Percentiles rank a stretch among this genome's conserved stretches.
phyloP scores from a whole-genome alignment of 31 red algal genomes.

The Porphyra umbilicalis region DNA sequence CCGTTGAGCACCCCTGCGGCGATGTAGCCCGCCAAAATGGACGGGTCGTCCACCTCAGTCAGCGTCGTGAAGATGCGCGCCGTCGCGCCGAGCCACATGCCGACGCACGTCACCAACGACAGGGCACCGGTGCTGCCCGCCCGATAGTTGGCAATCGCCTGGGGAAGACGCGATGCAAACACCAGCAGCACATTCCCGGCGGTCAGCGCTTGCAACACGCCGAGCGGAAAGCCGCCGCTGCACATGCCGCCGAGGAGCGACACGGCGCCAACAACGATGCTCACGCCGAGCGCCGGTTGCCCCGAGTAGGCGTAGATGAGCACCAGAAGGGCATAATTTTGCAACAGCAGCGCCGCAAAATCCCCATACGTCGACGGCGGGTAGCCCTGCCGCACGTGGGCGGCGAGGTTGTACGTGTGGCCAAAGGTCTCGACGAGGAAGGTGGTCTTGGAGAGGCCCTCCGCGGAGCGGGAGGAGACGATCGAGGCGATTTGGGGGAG shows the following conservation, averaged over 20 bases:
- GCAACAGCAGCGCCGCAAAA: slow-evolving; percentile 58
- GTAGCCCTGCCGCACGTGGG: slow-evolving; percentile 65
- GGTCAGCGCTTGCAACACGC: slow-evolving; percentile 56
- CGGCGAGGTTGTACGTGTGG: slow-evolving; percentile 87
- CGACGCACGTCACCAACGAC: slow-evolving; percentile 63
- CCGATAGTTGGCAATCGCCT: slow-evolving; percentile 53
- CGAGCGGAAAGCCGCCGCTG: slow-evolving; percentile 43
- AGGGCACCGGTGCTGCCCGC: slow-evolving; percentile 60
- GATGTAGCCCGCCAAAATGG: slow-evolving; percentile 70
- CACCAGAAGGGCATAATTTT: slow-evolving; percentile 70
- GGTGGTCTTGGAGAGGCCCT: slow-evolving; percentile 49
- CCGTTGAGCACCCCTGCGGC: slow-evolving; percentile 50
- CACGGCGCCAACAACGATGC: slow-evolving; percentile 21
- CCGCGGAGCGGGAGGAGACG: slow-evolving; percentile 39
- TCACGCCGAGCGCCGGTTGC: background rate
- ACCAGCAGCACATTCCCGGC: slow-evolving; percentile 58
- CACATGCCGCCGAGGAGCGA: slow-evolving; percentile 39
- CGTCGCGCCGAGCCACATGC: slow-evolving; percentile 76
- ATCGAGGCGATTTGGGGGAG: slow-evolving; percentile 79
- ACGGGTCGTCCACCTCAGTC: slow-evolving; percentile 60
- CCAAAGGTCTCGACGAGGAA: slow-evolving; percentile 86
- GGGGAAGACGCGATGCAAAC: slow-evolving; percentile 56
- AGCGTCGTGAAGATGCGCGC: slow-evolving; percentile 81
- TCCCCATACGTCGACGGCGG: slow-evolving; percentile 90
- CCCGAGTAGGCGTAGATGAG: slow-evolving; percentile 56